phyloP scores from a whole-genome alignment of 2,329 filamentous ascomycete species.

The Trichophyton benhamiae region DNA sequence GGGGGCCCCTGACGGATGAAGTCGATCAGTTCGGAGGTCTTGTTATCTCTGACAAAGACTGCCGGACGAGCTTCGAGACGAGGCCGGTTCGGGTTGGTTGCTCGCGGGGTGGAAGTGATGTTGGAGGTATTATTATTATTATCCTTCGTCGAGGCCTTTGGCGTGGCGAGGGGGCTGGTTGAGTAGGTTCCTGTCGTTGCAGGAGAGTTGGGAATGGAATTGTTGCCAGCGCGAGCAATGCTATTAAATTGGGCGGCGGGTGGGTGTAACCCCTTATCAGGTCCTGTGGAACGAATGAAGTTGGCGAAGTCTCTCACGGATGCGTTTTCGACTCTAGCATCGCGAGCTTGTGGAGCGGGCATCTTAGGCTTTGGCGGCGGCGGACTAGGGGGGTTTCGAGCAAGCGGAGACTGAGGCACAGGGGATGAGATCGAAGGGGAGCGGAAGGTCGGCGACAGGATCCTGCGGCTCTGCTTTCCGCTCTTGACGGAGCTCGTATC shows the following conservation, averaged over 20 bases:
- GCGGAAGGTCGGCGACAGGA: background rate
- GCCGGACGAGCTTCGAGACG: constrained; percentile 62
- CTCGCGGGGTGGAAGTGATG: background rate
- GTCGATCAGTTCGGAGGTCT: constrained; percentile 80
- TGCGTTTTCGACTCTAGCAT: constrained; percentile 58
- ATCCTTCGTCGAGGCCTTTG: background rate
- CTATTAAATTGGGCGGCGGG: background rate
- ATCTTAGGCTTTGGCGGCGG: constrained; percentile 5
- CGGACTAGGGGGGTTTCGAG: background rate
- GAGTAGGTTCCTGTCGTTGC: background rate
- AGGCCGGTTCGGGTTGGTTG: constrained; percentile 22
- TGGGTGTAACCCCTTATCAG: constrained; percentile 24
- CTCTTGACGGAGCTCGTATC: background rate
- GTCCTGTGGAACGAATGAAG: constrained; percentile 77
- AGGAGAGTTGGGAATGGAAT: background rate
- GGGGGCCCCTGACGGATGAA: constrained; percentile 85
- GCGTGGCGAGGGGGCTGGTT: background rate
- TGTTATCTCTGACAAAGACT: constrained; percentile 47
- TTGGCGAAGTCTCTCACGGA: constrained; percentile 74
- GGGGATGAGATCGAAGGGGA: background rate
- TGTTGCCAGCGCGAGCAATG: background rate
- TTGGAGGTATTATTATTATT: background rate
- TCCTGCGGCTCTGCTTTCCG: background rate
- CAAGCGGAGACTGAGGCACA: background rate
- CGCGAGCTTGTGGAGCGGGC: constrained; percentile 44